Evolutionary conservation across 2,329 filamentous ascomycete genomes (phyloP).

Genomic region (Endothia cerciana): DNA sequence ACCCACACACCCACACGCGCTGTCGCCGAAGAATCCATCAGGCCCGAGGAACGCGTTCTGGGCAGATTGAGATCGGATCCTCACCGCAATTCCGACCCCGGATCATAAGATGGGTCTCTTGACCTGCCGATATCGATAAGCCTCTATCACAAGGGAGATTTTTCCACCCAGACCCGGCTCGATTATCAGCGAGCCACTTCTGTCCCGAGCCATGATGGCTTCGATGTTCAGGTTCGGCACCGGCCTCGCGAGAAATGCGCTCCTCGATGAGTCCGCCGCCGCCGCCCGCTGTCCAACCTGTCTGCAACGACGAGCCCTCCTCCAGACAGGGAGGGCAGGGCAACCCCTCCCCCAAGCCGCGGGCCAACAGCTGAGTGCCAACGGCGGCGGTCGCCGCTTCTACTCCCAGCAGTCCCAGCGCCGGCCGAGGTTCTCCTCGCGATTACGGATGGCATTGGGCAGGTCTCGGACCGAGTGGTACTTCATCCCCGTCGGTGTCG

Average conservation of each 20-base stretch:
- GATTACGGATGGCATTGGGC: conserved; percentile 53
- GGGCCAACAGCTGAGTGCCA: conserved; percentile 32
- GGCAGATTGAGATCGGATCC: not conserved
- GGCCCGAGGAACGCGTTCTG: not conserved
- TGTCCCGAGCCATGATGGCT: conserved; percentile 24
- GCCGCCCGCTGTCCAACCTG: conserved; percentile 26
- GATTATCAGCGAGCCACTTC: conserved; percentile 11
- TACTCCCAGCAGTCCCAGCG: conserved; percentile 50
- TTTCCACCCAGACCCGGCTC: not conserved
- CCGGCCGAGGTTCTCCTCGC: conserved; percentile 55
- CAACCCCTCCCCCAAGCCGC: conserved; percentile 27
- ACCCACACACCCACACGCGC: not conserved
- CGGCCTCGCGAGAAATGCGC: conserved; percentile 26
- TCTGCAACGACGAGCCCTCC: conserved; percentile 22
- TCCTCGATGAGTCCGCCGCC: conserved; percentile 27
- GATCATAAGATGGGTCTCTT: conserved; percentile 27
- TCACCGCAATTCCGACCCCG: conserved; percentile 21
- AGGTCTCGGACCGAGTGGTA: conserved; percentile 77
- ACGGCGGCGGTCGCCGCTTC: conserved; percentile 34
- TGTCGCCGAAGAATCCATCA: not conserved
- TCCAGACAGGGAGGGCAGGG: conserved; percentile 21
- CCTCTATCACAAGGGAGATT: conserved; percentile 22
- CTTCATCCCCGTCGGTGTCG: conserved; percentile 84
- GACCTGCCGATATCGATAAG: conserved; percentile 28
- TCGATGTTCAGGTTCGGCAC: conserved; percentile 30